Base-by-base conservation (phyloP, 371 early-diverging fungal genomes). In the Mucor piriformis region DNA sequence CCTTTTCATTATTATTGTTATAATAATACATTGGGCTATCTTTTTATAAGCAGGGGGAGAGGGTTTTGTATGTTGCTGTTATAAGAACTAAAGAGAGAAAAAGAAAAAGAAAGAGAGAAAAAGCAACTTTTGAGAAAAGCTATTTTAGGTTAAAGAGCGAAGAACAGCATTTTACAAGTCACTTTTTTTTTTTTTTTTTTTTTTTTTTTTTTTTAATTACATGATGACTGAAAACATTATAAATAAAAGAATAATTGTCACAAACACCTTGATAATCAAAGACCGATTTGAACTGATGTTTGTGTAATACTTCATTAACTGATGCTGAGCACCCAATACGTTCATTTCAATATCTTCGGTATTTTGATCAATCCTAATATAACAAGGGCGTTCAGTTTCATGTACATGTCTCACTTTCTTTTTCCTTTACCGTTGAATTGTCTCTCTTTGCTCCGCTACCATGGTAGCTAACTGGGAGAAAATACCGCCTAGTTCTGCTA, bases 401-500 rank as follows among this genome's bases (percentile, higher is more conserved):
- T n/a, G n/a, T n/a, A n/a, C n/a, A n/a, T n/a, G n/a, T n/a, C 29
- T 29, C 29, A 29, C 7, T 29, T 29, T 40, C n/a, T 6, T n/a
- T 16, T 5, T 12, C 29, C 8, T 43, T 63, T 78, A 85, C 85
- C 93, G 72, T 76, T 94, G 95, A 16, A 98, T 94, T 44, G 90
- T 89, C 52, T 98, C 97, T 16, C 98, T 79, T 66, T 98, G 98
- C 57, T 92, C 94, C 0, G 95, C 91, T 3, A 98, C 91, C 88
- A 98, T 91, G 7, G 86, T 84, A 5, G 96, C 94, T 57, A 98
- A 79, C 61, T 96, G 93, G 64, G 91, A 93, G 68, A 95, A 98
- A 18, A 98, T 95, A 55, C 89, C 85, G 16, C 98, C 98, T 16
- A 98, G 85, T 67, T 98, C 98, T 0, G 94, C 91, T 56, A 98